A percentile compares a stretch with the other conserved stretches of the same genome.
phyloP scores from a whole-genome alignment of 2,329 filamentous ascomycete species.

The Colletotrichum eremochloae region DNA sequence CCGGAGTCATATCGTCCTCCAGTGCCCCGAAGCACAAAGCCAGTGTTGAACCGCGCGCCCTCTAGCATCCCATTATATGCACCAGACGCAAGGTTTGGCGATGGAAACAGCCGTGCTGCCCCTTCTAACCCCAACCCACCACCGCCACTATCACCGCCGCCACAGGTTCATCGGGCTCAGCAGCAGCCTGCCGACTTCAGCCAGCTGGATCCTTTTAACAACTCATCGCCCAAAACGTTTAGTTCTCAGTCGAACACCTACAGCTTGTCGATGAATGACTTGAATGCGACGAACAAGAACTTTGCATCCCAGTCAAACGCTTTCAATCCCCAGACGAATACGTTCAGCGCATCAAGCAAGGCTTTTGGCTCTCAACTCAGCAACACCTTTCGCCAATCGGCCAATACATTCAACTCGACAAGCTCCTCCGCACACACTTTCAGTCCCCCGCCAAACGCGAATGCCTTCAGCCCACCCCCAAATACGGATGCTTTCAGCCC shows the following conservation, averaged over 20 bases:
- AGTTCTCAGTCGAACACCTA: slow-evolving; percentile 4
- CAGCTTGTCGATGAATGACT: slow-evolving; percentile 13
- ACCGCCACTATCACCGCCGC: not conserved
- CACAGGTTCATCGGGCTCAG: slow-evolving; percentile 24
- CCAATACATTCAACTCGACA: slow-evolving; percentile 19
- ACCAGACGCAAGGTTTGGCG: slow-evolving; percentile 38
- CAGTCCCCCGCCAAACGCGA: slow-evolving; percentile 19
- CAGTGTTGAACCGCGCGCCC: slow-evolving; percentile 47
- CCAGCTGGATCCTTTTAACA: slow-evolving; percentile 15
- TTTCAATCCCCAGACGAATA: slow-evolving; percentile 4
- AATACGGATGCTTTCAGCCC: slow-evolving; percentile 34
- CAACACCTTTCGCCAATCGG: slow-evolving; percentile 6
- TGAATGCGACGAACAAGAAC: slow-evolving; percentile 19
- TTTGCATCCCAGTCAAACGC: slow-evolving; percentile 17
- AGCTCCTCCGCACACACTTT: slow-evolving; percentile 25
- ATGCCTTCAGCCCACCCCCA: slow-evolving; percentile 13
- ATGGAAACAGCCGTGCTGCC: slow-evolving; percentile 29
- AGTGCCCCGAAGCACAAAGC: slow-evolving; percentile 56
- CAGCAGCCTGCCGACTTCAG: slow-evolving; percentile 15
- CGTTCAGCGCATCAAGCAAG: slow-evolving; percentile 12
- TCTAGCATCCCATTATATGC: slow-evolving; percentile 42
- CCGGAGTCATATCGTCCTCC: slow-evolving; percentile 48
- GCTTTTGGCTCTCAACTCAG: slow-evolving; percentile 13
- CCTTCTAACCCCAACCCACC: slow-evolving; percentile 19
- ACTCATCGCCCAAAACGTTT: slow-evolving; percentile 12